Base-by-base conservation (phyloP, 805 yeast genomes). In the Saturnispora gosingensis region DNA sequence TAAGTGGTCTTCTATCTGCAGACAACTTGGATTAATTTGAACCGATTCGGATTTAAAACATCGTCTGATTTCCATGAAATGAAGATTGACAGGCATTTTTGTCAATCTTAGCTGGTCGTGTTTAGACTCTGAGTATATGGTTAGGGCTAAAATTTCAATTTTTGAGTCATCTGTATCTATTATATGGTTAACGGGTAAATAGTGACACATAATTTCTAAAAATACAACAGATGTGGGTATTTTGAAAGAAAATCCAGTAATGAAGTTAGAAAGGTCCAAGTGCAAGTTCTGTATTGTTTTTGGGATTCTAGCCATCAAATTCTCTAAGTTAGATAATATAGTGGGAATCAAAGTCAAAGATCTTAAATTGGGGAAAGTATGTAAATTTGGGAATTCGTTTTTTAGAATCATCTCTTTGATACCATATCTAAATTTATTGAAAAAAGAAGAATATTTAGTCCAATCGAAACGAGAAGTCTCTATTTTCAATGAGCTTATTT, bases 1-100 rank as follows among this genome's bases (percentile, higher is more conserved):
- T 3, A 45, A 24, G 32, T 45, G 48, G 9, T 45, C 42, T n/a
- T 24, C 24, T 20, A 45, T 7, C 11, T 35, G 35, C 5, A 20
- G 18, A 15, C n/a, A 42, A n/a, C 18, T 30, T 22, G 27, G 46
- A 15, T 48, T 20, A 27, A 48, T 42, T 42, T 48, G 51, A 24
- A 48, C 36, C 42, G 43, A 42, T 15, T 48, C 51, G 9, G 51
- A 42, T 18, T 42, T 48, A n/a, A 48, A 42, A 34, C 51, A 48
- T 25, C 38, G 40, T 34, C 51, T 30, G 5, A 48, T 48, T 48
- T 48, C 51, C 51, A 48, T 42, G 10, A 48, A 48, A 10, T 48
- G 46, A 15, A 48, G 43, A 11, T 16, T 42, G 2, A 10, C 3
- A 8, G 51, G 51, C 32, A 48, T 16, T 11, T 43, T 25, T 20